A percentile compares a stretch with the other conserved stretches of the same genome.
These are phyloP conservation scores for Brassica nigra DNA, from an alignment of 345 rosid genomes.

Conservation along the genomic window DNA sequence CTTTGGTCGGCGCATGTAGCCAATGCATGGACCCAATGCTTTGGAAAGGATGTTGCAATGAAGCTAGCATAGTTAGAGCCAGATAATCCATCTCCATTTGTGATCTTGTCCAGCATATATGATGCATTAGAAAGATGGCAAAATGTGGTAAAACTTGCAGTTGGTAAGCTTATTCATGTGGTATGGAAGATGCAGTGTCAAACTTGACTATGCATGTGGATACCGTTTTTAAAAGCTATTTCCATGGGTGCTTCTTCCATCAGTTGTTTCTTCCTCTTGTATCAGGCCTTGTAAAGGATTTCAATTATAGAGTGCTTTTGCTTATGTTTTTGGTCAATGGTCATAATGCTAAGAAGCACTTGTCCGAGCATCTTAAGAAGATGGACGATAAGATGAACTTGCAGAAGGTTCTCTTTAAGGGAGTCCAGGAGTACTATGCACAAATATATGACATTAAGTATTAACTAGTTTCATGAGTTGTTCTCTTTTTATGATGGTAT, in stretches of 20 bases:
- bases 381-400: too few species aligned
- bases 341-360: too few species aligned
- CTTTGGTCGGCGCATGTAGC: conserved; percentile 61
- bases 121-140: conserved; percentile 59
- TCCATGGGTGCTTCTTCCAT: conserved; percentile 51
- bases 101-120: conserved; percentile 61
- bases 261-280: conserved; percentile 23
- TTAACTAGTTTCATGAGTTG: background rate
- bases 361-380: too few species aligned
- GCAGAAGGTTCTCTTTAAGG: too few species aligned
- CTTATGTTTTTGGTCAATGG: too few species aligned
- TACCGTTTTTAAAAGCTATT: conserved; percentile 66
- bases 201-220: conserved; percentile 86
- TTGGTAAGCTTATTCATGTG: conserved; percentile 9
- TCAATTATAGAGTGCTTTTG: background rate
- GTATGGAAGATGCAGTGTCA: conserved; percentile 74
- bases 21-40: conserved; percentile 47
- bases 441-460: background rate
- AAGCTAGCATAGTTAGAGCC: conserved; percentile 58
- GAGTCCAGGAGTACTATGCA: too few species aligned
- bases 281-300: conserved; percentile 4
- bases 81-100: conserved; percentile 55
- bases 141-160: conserved; percentile 48
- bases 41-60: conserved; percentile 53
- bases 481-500: background rate